phyloP scores from a whole-genome alignment of 805 yeast genomes.

The Hanseniaspora pseudoguilliermondii region DNA sequence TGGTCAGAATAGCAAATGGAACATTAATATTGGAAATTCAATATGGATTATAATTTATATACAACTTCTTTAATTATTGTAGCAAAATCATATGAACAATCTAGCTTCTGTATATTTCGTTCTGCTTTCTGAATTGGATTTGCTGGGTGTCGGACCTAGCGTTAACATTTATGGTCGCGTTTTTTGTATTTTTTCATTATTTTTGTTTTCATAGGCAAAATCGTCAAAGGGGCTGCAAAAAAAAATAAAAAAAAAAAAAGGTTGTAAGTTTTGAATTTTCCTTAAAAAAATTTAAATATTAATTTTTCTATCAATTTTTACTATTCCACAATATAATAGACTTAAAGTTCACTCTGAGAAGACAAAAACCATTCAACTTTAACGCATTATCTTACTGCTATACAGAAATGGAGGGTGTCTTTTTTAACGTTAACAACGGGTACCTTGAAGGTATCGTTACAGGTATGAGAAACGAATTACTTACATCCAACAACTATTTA shows the following conservation, averaged over 20 bases:
- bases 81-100: not conserved
- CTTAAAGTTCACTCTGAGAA: not conserved
- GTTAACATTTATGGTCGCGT: not conserved
- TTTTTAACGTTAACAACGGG: slow-evolving; percentile 80
- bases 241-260: not conserved
- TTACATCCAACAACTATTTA: slow-evolving; percentile 67
- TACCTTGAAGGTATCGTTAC: slow-evolving; percentile 89
- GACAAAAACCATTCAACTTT: too few relatives aligned
- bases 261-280: not conserved
- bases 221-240: not conserved
- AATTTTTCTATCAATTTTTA: not conserved
- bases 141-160: not conserved
- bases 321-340: too few relatives aligned
- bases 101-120: too few relatives aligned
- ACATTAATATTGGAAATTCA: slow-evolving; percentile 22
- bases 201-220: not conserved
- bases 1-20: slow-evolving; percentile 24
- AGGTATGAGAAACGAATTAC: slow-evolving; percentile 78
- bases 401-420: slow-evolving; percentile 72
- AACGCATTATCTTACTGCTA: not conserved
- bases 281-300: not conserved
- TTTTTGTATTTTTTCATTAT: not conserved
- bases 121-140: not conserved
- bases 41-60: slow-evolving; percentile 17
- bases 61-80: not conserved